Evolutionary conservation across 768 basidiomycete genomes (phyloP).

Genomic region (Pisolithus marmoratus): DNA sequence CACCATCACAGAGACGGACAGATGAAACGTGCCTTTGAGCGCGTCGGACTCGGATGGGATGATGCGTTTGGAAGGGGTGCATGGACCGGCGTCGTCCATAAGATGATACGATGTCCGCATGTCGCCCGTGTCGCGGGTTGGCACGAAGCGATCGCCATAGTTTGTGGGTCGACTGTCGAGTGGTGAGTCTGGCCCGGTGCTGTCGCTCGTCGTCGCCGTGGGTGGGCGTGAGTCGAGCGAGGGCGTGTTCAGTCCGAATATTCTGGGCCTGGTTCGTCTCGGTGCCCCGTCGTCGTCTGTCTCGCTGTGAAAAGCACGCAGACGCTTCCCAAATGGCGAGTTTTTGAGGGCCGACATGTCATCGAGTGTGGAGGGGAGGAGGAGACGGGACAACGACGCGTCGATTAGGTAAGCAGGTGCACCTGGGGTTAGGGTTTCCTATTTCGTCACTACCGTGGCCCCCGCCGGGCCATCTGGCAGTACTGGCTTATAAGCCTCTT

Average conservation of each 20-base stretch:
- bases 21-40: conserved; percentile 48
- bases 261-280: conserved; percentile 34
- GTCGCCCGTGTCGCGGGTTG: conserved; percentile 52
- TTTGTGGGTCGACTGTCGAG: conserved; percentile 33
- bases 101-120: conserved; percentile 59
- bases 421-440: neutral
- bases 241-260: conserved; percentile 41
- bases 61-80: conserved; percentile 57
- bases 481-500: neutral
- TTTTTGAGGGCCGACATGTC: conserved; percentile 75
- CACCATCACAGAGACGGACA: conserved; percentile 5
- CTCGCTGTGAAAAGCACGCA: conserved; percentile 68
- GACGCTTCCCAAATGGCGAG: conserved; percentile 77
- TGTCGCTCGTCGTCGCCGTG: conserved; percentile 45
- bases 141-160: conserved; percentile 59
- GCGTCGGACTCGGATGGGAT: conserved; percentile 70
- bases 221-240: conserved; percentile 54
- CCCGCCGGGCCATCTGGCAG: neutral
- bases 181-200: conserved; percentile 41
- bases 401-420: conserved; percentile 24
- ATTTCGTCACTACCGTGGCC: neutral
- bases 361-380: too few species aligned
- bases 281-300: conserved; percentile 47
- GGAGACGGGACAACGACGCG: conserved; percentile 22
- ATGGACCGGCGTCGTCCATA: conserved; percentile 48